Percentiles rank a stretch among this genome's conserved stretches.
These are phyloP conservation scores for Grigorovia yakushimaensis DNA, from an alignment of 805 yeast species.

Conservation along the genomic window DNA sequence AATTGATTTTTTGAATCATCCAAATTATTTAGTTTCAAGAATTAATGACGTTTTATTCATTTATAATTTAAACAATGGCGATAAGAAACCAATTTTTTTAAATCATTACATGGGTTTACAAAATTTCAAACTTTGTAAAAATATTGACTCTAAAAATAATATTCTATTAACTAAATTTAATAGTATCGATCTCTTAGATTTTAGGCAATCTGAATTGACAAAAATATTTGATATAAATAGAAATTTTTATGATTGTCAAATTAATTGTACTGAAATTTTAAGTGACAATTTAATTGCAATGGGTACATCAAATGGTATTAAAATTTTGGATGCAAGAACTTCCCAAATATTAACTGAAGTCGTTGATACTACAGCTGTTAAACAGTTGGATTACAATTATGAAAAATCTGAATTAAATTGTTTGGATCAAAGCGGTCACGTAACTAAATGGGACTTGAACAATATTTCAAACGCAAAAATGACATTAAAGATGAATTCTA, in stretches of 20 bases:
- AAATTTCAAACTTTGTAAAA: conserved; percentile 14
- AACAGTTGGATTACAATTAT: not conserved
- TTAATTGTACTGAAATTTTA: not conserved
- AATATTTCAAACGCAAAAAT: not conserved
- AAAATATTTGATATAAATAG: not conserved
- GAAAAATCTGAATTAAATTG: not conserved
- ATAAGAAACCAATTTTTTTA: conserved; percentile 26
- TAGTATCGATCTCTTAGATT: conserved; percentile 2
- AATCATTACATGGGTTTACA: conserved; percentile 18
- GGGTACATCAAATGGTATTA: conserved; percentile 1
- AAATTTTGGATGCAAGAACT: not conserved
- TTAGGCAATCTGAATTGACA: not conserved
- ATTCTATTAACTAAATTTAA: conserved; percentile 5
- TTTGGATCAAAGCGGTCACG: conserved; percentile 4
- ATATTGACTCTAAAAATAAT: conserved; percentile 17
- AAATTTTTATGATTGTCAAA: not conserved
- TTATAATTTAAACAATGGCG: conserved; percentile 54
- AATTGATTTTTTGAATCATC: conserved; percentile 11
- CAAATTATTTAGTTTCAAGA: conserved; percentile 41
- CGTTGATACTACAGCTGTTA: not conserved
- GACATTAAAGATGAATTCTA: not conserved
- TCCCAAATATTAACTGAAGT: not conserved
- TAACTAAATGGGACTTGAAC: conserved; percentile 19
- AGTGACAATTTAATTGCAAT: not conserved
- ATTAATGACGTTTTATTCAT: conserved; percentile 63